Evolutionary conservation across 345 rosid genomes (phyloP).

Genomic region (Erysimum cheiranthoides): DNA sequence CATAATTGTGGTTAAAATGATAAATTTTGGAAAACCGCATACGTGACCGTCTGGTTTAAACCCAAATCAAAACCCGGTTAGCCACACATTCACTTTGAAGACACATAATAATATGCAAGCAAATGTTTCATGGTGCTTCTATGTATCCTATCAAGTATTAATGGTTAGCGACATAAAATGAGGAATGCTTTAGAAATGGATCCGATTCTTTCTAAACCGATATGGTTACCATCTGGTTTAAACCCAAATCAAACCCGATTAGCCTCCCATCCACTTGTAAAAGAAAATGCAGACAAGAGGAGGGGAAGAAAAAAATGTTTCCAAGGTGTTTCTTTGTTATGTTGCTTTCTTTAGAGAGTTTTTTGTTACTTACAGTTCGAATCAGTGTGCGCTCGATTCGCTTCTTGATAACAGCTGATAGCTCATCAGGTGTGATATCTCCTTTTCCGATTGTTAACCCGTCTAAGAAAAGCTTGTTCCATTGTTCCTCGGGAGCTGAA

Average conservation of each 20-base stretch:
- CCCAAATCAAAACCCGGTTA: slow-evolving; percentile 2
- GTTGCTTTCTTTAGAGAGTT: slow-evolving; percentile 3
- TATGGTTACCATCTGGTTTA: neutral
- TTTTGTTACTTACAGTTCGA: slow-evolving; percentile 67
- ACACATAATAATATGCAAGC: neutral
- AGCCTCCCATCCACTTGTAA: neutral
- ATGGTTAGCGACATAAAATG: neutral
- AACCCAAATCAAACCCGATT: slow-evolving; percentile 17
- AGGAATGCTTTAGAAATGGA: neutral
- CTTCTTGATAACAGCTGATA: slow-evolving; percentile 75
- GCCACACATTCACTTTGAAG: neutral
- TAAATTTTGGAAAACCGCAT: neutral
- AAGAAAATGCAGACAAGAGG: neutral
- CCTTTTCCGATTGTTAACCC: slow-evolving; percentile 82
- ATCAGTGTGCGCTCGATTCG: slow-evolving; percentile 75
- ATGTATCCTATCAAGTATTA: neutral
- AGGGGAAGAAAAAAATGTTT: neutral
- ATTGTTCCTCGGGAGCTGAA: slow-evolving; percentile 88
- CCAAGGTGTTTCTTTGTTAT: neutral
- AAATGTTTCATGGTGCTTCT: neutral
- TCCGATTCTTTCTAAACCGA: neutral
- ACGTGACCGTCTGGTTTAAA: neutral
- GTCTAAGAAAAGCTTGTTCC: slow-evolving; percentile 75
- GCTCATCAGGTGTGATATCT: slow-evolving; percentile 63
- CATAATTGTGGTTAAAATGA: neutral